These are phyloP conservation scores for Botrytis cinerea DNA, from an alignment of 2,329 filamentous ascomycete species.

Conservation along the genomic window DNA sequence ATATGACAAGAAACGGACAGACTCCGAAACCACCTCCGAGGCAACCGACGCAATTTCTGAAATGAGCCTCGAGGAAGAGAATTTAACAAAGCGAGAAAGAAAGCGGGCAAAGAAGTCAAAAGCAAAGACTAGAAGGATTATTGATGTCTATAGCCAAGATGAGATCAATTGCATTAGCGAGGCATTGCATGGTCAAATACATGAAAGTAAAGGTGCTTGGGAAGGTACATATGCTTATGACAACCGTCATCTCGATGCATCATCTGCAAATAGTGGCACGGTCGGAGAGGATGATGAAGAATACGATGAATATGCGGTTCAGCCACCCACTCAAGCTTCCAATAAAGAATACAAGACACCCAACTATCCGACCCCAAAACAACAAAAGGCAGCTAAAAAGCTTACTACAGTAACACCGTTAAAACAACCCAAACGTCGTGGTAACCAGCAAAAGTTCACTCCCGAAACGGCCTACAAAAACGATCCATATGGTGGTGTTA, in stretches of 20 bases:
- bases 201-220: conserved; percentile 39
- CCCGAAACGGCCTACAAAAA: conserved; percentile 18
- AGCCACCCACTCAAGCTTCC: conserved; percentile 8
- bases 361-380: conserved; percentile 34
- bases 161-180: conserved; percentile 38
- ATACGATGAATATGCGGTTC: conserved; percentile 12
- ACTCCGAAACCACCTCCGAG: conserved; percentile 18
- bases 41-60: conserved; percentile 33
- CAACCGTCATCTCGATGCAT: conserved; percentile 12
- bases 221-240: conserved; percentile 35
- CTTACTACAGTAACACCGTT: conserved; percentile 28
- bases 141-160: conserved; percentile 35
- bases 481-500: conserved; percentile 33
- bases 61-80: conserved; percentile 22
- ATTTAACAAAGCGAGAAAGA: conserved; percentile 32
- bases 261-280: not conserved
- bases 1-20: not conserved
- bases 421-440: conserved; percentile 29
- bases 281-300: conserved; percentile 8
- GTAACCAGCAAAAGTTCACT: conserved; percentile 32
- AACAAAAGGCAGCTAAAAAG: conserved; percentile 33
- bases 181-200: conserved; percentile 35
- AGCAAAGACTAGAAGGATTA: conserved; percentile 16
- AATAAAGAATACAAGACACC: conserved; percentile 27
- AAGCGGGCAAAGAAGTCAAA: conserved; percentile 37